Evolutionary conservation across 2,329 filamentous ascomycete species (phyloP), one percentile per base, ranked within the genome.

Genomic region (Acephala macrosclerotiorum): DNA sequence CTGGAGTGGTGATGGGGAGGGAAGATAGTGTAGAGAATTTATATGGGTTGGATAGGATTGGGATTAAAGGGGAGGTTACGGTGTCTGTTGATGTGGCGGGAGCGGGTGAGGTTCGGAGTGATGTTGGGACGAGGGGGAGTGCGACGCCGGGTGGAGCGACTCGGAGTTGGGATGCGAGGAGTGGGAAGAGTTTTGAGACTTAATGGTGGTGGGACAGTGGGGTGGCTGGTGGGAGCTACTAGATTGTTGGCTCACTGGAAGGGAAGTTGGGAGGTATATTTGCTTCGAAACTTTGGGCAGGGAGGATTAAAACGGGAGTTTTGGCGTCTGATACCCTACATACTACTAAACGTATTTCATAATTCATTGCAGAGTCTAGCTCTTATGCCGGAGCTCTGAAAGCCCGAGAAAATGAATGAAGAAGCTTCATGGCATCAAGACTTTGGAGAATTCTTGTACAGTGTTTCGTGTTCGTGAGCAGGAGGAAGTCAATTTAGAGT

Each of bases 21-120:
- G 63, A 61, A 22, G 66, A 67, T 40, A 73, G 71, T 60, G 57
- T 63, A n/a, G 71, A 73, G 56, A 66, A 70, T 45, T 42, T 74
- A 22, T 73, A 74, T 58, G 66, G 66, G 3, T 64, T 73, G 63
- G 66, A 68, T 26, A 65, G 69, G 59, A 74, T 74, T 61, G 68
- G 63, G 11, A 61, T 73, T 7, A 72, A 71, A 40, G 72, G 69
- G 5, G 70, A 74, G 38, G 71, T 74, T 1, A 70, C 66, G 12
- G 67, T 74, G 18, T 59, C 51, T 36, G 66, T 70, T 42, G 68
- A 67, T 55, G 57, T 58, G 14, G 59, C 61, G 9, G 59, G 42
- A 20, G 26, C 33, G 9, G 26, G 22, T 47, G 25, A 22, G 25
- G 2, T n/a, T 38, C 35, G 42, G 22, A 18, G 25, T 25, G 29